Base-by-base conservation (phyloP, 2,329 filamentous ascomycete species). In the Pseudocercospora pini-densiflorae region DNA sequence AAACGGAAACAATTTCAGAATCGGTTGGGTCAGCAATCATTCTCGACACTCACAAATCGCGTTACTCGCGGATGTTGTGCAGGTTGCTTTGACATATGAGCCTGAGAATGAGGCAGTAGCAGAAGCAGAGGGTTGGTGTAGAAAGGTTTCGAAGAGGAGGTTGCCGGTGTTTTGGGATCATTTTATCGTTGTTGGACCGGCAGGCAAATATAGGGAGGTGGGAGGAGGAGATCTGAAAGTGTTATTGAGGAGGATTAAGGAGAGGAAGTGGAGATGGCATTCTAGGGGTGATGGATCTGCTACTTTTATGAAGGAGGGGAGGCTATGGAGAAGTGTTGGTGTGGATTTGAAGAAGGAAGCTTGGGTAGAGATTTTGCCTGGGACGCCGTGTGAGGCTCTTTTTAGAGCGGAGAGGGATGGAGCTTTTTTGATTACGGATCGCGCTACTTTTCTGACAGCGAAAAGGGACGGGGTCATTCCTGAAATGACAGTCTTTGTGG, bases 41-140 rank as follows among this genome's bases (percentile, higher is more conserved):
- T 70, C 66, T 21, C 69, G 73, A 2, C 68, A 74, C 23, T 67
- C 68, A 12, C 73, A 73, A 31, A 63, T 73, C 7, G 73, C 72
- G 5, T 54, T 74, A 7, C 60, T 74, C 4, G 70, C 67, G 14
- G 68, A 71, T 49, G 43, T 71, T 1, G 68, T 73, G 23, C 69
- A 74, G 36, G 51, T 73, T 0, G 73, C 73, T 6, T 59, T 74
- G 59, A 74, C 73, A 0, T 74, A 74, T 40, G 73, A 74, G 55
- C 73, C 68, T 3, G 61, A 62, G 7, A 70, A 71, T 54, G 72
- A 74, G 53, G 64, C 68, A 16, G 8, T 72, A 3, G 59, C 71
- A 1, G 62, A 70, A 12, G 4, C 14, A 1, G 73, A 73, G 29
- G 72, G 72, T 1, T 74, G 73, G 73, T 51, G 67, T 2, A 47